Evolutionary conservation across 306 rosid species (phyloP).

Genomic region (Malus sieversii): DNA sequence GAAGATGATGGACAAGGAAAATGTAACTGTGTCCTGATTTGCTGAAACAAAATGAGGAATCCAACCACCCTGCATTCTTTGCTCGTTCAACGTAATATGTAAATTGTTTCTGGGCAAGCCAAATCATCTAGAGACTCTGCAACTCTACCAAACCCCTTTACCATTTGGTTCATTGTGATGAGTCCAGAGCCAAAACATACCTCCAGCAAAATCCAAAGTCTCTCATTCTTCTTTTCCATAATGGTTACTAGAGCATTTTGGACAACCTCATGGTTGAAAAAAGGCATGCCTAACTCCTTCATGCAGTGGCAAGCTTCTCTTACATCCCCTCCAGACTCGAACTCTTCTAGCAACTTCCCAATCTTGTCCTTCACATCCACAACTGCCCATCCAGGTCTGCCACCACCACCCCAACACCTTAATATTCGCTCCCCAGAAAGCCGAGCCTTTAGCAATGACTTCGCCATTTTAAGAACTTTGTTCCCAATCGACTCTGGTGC

Average conservation of each 20-base stretch:
- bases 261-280: conserved; percentile 68
- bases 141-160: conserved; percentile 54
- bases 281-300: conserved; percentile 70
- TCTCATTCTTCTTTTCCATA: conserved; percentile 59
- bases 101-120: conserved; percentile 50
- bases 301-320: conserved; percentile 58
- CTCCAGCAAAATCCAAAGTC: conserved; percentile 56
- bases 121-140: conserved; percentile 64
- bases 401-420: conserved; percentile 82
- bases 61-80: conserved; percentile 58
- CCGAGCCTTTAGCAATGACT: conserved; percentile 51
- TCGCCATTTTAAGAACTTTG: conserved; percentile 54
- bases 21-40: conserved; percentile 17
- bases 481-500: conserved; percentile 40
- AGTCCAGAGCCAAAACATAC: conserved; percentile 55
- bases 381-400: conserved; percentile 59
- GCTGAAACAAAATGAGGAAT: conserved; percentile 33
- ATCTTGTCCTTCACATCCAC: conserved; percentile 70
- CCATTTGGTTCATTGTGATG: conserved; percentile 63
- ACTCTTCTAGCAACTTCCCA: conserved; percentile 54
- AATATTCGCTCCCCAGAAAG: conserved; percentile 59
- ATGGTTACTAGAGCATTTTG: conserved; percentile 44
- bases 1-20: neutral
- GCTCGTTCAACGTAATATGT: conserved; percentile 39
- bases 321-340: conserved; percentile 53